Evolutionary conservation across 495 filamentous ascomycete genomes (phyloP).

Genomic region (Penicillium angulare): DNA sequence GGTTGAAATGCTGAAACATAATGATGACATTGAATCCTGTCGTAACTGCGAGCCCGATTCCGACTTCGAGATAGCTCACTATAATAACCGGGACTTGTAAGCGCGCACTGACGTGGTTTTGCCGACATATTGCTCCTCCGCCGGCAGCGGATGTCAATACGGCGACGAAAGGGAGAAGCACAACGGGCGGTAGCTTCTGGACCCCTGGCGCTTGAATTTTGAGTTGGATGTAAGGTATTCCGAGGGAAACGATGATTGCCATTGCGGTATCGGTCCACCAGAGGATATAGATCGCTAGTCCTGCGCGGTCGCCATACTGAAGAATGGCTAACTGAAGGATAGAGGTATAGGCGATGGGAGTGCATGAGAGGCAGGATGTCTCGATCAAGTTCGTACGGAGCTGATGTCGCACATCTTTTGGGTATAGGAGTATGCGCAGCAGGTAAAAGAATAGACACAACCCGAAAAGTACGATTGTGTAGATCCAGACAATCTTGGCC

Average conservation of each 20-base stretch:
- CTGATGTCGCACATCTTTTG: constrained; percentile 21
- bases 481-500: constrained; percentile 34
- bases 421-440: constrained; percentile 25
- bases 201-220: constrained; percentile 28
- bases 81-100: constrained; percentile 33
- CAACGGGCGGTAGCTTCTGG: constrained; percentile 14
- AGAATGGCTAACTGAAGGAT: constrained; percentile 27
- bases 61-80: constrained; percentile 32
- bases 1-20: constrained; percentile 26
- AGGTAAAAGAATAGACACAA: constrained; percentile 23
- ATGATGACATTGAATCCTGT: constrained; percentile 19
- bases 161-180: constrained; percentile 30
- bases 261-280: constrained; percentile 31
- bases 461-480: constrained; percentile 24
- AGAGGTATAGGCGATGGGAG: constrained; percentile 28
- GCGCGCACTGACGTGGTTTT: constrained; percentile 16
- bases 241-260: constrained; percentile 19
- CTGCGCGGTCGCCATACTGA: constrained; percentile 18
- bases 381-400: constrained; percentile 23
- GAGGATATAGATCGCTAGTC: constrained; percentile 26
- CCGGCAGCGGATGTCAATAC: constrained; percentile 30
- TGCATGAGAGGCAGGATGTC: constrained; percentile 32
- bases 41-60: constrained; percentile 25
- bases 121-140: constrained; percentile 25
- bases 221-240: constrained; percentile 27